Evolutionary conservation across 2,329 filamentous ascomycete genomes (phyloP), one percentile per base, ranked within the genome.

Genomic region (Cercospora sojina): DNA sequence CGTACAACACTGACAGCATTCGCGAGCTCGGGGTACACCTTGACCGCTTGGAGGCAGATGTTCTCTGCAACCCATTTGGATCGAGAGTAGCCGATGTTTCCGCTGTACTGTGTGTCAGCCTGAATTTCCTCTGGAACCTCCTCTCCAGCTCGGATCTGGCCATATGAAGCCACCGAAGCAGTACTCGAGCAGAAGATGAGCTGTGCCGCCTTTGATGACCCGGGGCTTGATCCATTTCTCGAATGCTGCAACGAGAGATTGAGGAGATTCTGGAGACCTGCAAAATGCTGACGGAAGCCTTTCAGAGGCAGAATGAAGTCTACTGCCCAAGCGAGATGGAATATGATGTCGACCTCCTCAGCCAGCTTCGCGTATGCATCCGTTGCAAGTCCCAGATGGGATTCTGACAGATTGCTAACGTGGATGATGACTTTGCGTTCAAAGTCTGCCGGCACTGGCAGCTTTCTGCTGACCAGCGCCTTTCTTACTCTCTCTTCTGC

Each of bases 281-380:
- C 77, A 32, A 88, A 83, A 69, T 84, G 83, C 67, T 85, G 82
- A 43, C 80, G 79, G 57, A 82, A 90, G 66, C 83, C 85, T 43
- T 76, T 77, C 1, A 90, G 78, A 3, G 83, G 81, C 62, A 87
- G 79, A 27, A 83, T 84, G 78, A 90, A 90, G 75, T 90, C 89
- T 18, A 90, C 88, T 1, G 84, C 81, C 88, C 88, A 90, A 20
- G 87, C 87, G 7, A 87, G 81, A 73, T 90, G 87, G 63, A 91
- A 83, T 18, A 91, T 79, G 2, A 82, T 75, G 1, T 83, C 85
- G 1, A 81, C 76, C 64, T 83, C 77, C 3, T 69, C 68, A 0
- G 79, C 77, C 1, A 88, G 72, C 2, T 74, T 66, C 2, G 76
- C 65, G 72, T 85, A 85, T 6, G 77, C 72, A 0, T 77, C 71